Evolutionary conservation across 371 early-diverging fungal genomes (phyloP), one percentile per base, ranked within the genome.

Genomic region (Zychaea mexicana): DNA sequence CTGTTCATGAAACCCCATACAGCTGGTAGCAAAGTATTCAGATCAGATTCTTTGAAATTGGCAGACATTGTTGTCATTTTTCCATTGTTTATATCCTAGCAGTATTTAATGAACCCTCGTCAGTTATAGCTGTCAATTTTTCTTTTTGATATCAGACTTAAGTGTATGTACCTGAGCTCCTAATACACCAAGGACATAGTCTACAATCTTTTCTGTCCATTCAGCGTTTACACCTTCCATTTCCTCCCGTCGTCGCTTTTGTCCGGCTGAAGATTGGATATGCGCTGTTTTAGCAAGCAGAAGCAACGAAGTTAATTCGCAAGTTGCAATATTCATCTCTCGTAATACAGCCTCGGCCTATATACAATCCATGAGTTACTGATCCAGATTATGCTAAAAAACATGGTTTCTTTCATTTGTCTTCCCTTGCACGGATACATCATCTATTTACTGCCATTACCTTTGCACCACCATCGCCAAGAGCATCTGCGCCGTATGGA

Each of bases 261-360:
- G 64, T 66, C 56, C 54, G 31, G 28, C 42, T 22, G 38, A 12
- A 9, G 39, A 36, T 65, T 70, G 66, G 7, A 56, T 62, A 57
- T 69, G 69, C 53, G 61, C 53, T 3, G 69, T 65, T 59, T 65
- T 75, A 27, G 83, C 87, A 62, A 87, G 64, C 56, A 86, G 38
- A 33, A 80, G 88, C 31, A 89, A 61, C 0, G 91, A 86, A 3
- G 82, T 81, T 53, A 91, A 68, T 69, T 92, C 91, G 62, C 91
- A 89, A 9, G 86, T 79, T 30, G 75, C 78, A n/a, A 87, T 83
- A 60, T 91, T 92, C 85, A 91, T 88, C 12, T 85, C 85, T 68
- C 85, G 80, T 22, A 91, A 68, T 17, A 75, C 63, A 9, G 79
- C 70, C 27, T 88, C 85, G 8, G 81, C 85, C 81, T 84, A 73